These are phyloP conservation scores for Plasmodium chabaudi DNA, from an alignment of 169 alveolate genomes.

Conservation along the genomic window DNA sequence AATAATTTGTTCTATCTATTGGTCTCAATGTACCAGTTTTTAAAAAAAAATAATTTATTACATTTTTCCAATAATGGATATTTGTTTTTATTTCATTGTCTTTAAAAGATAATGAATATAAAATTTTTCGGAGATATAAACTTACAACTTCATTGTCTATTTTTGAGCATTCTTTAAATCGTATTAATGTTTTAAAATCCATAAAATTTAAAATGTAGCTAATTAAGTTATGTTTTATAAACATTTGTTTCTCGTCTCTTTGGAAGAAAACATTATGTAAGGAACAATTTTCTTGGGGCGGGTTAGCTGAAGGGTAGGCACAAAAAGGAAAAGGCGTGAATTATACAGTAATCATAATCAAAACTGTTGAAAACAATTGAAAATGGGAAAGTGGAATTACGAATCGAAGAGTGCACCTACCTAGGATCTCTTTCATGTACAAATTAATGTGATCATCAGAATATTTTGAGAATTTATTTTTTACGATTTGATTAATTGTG, in stretches of 20 bases:
- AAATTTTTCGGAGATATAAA: slow-evolving; percentile 78
- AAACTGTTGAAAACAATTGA: too few species aligned
- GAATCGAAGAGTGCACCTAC: slow-evolving; percentile 4
- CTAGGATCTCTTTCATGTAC: slow-evolving; percentile 53
- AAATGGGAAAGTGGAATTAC: neutral
- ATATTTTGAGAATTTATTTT: slow-evolving; percentile 38
- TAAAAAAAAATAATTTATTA: slow-evolving; percentile 79
- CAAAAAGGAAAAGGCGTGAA: neutral
- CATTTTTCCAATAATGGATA: slow-evolving; percentile 81
- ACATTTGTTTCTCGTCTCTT: slow-evolving; percentile 30
- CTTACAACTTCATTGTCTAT: slow-evolving; percentile 76
- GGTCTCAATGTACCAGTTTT: slow-evolving; percentile 78
- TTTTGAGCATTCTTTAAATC: slow-evolving; percentile 76
- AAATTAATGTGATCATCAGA: slow-evolving; percentile 36
- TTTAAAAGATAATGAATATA: slow-evolving; percentile 79
- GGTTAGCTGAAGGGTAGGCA: slow-evolving; percentile 23
- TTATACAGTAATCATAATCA: neutral
- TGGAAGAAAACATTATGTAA: slow-evolving; percentile 40
- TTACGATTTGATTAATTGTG: slow-evolving; percentile 30
- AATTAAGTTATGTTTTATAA: slow-evolving; percentile 64
- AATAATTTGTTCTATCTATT: slow-evolving; percentile 77
- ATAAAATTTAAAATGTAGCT: slow-evolving; percentile 62
- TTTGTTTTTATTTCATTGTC: slow-evolving; percentile 78
- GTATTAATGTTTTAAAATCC: slow-evolving; percentile 63
- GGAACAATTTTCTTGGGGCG: slow-evolving; percentile 64